phyloP scores from a whole-genome alignment of 495 filamentous ascomycete genomes.

The Podospora tetraspora region DNA sequence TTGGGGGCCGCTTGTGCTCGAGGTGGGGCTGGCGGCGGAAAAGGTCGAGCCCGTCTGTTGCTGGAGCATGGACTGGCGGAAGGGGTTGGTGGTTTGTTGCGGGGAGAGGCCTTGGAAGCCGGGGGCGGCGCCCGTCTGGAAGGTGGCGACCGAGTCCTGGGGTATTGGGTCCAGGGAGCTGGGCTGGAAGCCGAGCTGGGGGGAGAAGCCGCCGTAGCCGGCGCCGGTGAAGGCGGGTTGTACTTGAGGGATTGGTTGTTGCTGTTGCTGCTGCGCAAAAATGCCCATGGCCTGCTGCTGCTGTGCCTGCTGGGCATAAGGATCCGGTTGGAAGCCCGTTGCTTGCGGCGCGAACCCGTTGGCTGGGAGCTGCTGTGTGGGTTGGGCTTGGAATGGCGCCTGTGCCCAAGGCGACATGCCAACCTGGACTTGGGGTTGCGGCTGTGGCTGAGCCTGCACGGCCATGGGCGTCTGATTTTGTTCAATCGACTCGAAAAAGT shows the following conservation, averaged over 20 bases:
- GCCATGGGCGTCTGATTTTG: constrained; percentile 76
- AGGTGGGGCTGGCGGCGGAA: constrained; percentile 13
- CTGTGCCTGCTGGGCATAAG: constrained; percentile 50
- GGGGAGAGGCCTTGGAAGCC: constrained; percentile 38
- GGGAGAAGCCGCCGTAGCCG: constrained; percentile 81
- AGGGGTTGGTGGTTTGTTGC: constrained; percentile 74
- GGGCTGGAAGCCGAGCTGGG: constrained; percentile 54
- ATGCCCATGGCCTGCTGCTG: constrained; percentile 38
- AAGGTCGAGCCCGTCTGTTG: constrained; percentile 43
- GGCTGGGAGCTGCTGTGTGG: constrained; percentile 41
- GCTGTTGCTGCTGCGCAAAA: constrained; percentile 38
- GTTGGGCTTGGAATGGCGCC: constrained; percentile 30
- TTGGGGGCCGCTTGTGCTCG: constrained; percentile 16
- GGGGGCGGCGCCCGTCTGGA: constrained; percentile 39
- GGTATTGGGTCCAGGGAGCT: constrained; percentile 56
- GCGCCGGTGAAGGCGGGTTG: constrained; percentile 61
- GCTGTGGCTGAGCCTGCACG: constrained; percentile 32
- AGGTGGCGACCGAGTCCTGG: constrained; percentile 55
- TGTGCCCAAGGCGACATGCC: constrained; percentile 29
- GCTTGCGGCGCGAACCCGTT: constrained; percentile 46
- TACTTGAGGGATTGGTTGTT: constrained; percentile 43
- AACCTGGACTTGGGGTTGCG: constrained; percentile 27
- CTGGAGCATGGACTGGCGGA: constrained; percentile 76
- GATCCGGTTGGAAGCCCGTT: constrained; percentile 45
- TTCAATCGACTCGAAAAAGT: constrained; percentile 98